Percentiles rank a stretch among this genome's conserved stretches.
Conservation (phyloP, 352 stramenopile genomes). For the Phytophthora constricta region DNA sequence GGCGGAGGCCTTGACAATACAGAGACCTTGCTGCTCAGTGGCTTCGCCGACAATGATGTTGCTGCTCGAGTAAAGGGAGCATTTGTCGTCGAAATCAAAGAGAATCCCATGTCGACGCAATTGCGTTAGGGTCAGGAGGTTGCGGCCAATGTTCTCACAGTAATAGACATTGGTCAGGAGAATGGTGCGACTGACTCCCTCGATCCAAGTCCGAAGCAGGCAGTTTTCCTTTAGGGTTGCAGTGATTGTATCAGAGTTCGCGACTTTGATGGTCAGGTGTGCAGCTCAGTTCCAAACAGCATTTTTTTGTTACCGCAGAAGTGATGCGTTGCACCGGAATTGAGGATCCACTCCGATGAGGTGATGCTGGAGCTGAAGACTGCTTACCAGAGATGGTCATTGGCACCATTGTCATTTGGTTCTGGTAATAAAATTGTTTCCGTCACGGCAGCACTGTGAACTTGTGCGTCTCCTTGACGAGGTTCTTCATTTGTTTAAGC, state of each 20-base stretch:
- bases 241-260: slow-evolving; percentile 9
- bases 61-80: neutral
- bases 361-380: no score
- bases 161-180: slow-evolving; percentile 16
- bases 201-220: slow-evolving; percentile 1
- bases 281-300: neutral
- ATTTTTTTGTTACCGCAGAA: neutral
- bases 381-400: no score
- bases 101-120: neutral
- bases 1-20: neutral
- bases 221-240: slow-evolving; percentile 3
- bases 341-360: neutral
- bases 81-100: neutral
- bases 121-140: neutral
- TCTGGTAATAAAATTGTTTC: no score
- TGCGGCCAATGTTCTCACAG: neutral
- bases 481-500: slow-evolving; percentile 1
- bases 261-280: slow-evolving; percentile 10
- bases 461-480: slow-evolving; percentile 7
- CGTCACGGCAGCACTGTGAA: slow-evolving; percentile 3
- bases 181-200: slow-evolving; percentile 1
- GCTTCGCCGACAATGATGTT: neutral
- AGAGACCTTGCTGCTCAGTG: neutral
- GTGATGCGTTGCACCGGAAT: neutral
- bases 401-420: no score